Evolutionary conservation across 768 basidiomycete species (phyloP).

Genomic region (Boletus insuetus): DNA sequence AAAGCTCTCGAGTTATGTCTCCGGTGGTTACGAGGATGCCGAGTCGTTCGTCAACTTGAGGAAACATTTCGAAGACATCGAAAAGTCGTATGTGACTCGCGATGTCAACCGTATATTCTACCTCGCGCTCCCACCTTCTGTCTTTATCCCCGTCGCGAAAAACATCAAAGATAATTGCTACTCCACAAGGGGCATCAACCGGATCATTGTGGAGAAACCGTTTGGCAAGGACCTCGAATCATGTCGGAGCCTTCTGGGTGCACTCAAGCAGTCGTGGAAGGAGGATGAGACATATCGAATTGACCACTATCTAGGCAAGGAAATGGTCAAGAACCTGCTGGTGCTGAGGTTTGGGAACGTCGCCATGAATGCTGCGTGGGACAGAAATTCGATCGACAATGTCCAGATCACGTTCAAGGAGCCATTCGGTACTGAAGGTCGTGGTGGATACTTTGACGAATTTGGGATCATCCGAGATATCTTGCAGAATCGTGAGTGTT

Average conservation of each 20-base stretch:
- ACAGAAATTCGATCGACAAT: conserved; percentile 93
- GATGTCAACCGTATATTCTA: conserved; percentile 88
- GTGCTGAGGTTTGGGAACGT: conserved; percentile 95
- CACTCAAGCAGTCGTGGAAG: conserved; percentile 84
- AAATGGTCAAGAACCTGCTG: conserved; percentile 99
- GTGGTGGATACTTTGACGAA: conserved; percentile 99
- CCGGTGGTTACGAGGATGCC: conserved; percentile 86
- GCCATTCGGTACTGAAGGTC: conserved; percentile 98
- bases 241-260: conserved; percentile 69
- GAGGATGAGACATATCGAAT: conserved; percentile 99
- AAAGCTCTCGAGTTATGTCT: conserved; percentile 71
- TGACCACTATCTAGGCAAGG: conserved; percentile 99
- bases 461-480: conserved; percentile 99
- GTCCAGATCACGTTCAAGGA: conserved; percentile 99
- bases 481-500: conserved; percentile 89
- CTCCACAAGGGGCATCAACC: conserved; percentile 66
- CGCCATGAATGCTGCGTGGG: conserved; percentile 86
- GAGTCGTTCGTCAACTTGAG: conserved; percentile 76
- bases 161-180: conserved; percentile 85
- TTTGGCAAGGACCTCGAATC: conserved; percentile 94
- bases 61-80: conserved; percentile 73
- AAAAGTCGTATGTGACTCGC: conserved; percentile 61
- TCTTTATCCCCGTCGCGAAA: conserved; percentile 87
- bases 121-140: conserved; percentile 94
- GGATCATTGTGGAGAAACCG: conserved; percentile 97